These are phyloP conservation scores for Penicillium lividum DNA, from an alignment of 495 filamentous ascomycete genomes.

Conservation along the genomic window DNA sequence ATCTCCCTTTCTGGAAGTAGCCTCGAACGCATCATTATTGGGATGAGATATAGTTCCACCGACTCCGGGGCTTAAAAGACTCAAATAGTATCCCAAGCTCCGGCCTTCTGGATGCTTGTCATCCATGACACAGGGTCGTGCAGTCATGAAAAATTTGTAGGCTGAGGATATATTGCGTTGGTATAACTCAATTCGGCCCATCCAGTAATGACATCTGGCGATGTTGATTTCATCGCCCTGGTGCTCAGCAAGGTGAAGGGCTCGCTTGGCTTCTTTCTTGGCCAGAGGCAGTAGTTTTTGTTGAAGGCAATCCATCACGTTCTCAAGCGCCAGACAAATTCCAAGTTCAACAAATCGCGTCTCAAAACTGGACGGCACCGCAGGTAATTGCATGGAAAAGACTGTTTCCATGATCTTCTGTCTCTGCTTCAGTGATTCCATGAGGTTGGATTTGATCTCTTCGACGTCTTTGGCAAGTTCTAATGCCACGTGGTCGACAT, in stretches of 20 bases:
- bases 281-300: not conserved
- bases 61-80: not conserved
- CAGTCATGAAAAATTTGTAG: slow-evolving; percentile 8
- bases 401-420: not conserved
- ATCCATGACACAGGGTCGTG: slow-evolving; percentile 8
- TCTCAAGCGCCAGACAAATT: not conserved
- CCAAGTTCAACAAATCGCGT: not conserved
- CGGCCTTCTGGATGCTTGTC: slow-evolving; percentile 3
- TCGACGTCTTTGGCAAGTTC: not conserved
- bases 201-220: slow-evolving; percentile 15
- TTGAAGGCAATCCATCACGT: slow-evolving; percentile 1
- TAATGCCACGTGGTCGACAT: not conserved
- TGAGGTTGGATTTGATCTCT: not conserved
- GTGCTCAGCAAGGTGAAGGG: not conserved
- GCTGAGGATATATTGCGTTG: slow-evolving; percentile 3
- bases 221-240: not conserved
- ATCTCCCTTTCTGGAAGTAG: not conserved
- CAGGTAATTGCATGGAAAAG: not conserved
- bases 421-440: not conserved
- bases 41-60: not conserved
- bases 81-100: slow-evolving; percentile 9
- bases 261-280: not conserved
- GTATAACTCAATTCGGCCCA: slow-evolving; percentile 16
- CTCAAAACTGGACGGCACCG: not conserved
- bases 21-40: not conserved